Evolutionary conservation across 1,284 basidiomycete genomes (phyloP).

Genomic region (Puccinia novopanici): DNA sequence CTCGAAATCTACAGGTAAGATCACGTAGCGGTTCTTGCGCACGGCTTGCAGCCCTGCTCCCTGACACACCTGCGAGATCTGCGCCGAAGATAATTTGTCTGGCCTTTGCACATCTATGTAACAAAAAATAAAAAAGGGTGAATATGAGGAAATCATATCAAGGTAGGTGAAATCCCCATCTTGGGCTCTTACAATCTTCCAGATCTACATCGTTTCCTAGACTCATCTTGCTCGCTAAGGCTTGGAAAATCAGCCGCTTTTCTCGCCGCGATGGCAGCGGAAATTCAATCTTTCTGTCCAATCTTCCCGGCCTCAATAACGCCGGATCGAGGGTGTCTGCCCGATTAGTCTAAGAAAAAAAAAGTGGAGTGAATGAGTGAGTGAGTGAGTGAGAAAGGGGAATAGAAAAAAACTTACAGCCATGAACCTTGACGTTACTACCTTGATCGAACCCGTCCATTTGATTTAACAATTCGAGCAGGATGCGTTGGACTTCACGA

Average conservation of each 20-base stretch:
- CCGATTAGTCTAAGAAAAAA: constrained; percentile 71
- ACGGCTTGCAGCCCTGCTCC: constrained; percentile 97
- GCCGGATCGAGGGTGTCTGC: constrained; percentile 96
- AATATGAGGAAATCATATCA: background rate
- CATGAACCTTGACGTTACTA: constrained; percentile 99
- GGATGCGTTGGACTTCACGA: constrained; percentile 96
- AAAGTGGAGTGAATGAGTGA: constrained; percentile 54
- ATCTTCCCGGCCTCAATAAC: constrained; percentile 90
- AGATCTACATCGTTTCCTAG: constrained; percentile 95
- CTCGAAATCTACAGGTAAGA: constrained; percentile 95
- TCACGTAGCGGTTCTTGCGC: constrained; percentile 95
- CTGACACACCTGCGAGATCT: constrained; percentile 94
- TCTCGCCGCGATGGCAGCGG: constrained; percentile 91
- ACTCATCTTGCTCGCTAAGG: constrained; percentile 96
- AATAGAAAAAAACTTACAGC: constrained; percentile 67
- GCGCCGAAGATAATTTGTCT: constrained; percentile 90
- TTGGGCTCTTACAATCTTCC: constrained; percentile 78
- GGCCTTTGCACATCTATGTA: constrained; percentile 88
- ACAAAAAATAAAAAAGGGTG: background rate
- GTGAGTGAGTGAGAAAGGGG: background rate
- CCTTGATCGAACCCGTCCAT: constrained; percentile 99
- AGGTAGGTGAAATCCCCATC: constrained; percentile 13
- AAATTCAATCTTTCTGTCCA: constrained; percentile 96
- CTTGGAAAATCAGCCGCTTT: constrained; percentile 97
- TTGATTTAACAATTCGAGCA: constrained; percentile 97